Evolutionary conservation across 495 filamentous ascomycete genomes (phyloP).

Genomic region (Melanomma pulvis-pyrius): DNA sequence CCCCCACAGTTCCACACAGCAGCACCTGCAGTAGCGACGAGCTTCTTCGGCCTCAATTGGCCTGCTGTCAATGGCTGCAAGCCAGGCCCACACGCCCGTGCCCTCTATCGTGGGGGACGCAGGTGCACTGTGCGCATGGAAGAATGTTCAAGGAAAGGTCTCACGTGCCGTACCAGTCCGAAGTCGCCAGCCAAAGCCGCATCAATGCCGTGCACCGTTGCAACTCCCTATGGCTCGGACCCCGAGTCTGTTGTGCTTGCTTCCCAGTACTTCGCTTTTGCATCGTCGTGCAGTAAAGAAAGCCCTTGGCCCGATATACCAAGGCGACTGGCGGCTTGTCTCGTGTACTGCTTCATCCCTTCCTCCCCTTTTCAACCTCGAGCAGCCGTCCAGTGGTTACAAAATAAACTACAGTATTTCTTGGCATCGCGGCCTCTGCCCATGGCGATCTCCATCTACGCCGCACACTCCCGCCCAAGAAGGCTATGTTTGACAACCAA

Average conservation of each 20-base stretch:
- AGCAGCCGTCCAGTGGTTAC: constrained; percentile 4
- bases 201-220: constrained; percentile 22
- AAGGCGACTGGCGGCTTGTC: constrained; percentile 3
- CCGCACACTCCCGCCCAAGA: constrained; percentile 9
- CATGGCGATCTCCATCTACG: background rate
- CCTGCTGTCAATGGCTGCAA: background rate
- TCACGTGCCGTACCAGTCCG: too few species aligned
- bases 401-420: background rate
- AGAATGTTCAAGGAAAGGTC: too few species aligned
- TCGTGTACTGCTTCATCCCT: background rate
- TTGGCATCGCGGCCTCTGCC: constrained; percentile 19
- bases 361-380: constrained; percentile 1
- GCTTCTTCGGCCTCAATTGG: constrained; percentile 9
- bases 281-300: background rate
- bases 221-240: constrained; percentile 4
- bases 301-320: constrained; percentile 12
- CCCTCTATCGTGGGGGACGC: background rate
- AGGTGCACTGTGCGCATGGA: too few species aligned
- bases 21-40: constrained; percentile 33
- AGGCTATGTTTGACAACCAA: constrained; percentile 9
- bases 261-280: constrained; percentile 1
- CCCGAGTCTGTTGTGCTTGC: background rate
- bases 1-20: constrained; percentile 30
- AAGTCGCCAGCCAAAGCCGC: constrained; percentile 26
- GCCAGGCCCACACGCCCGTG: background rate